Base-by-base conservation (phyloP, 2,329 filamentous ascomycete genomes). In the Emmonsiellopsis sp. region DNA sequence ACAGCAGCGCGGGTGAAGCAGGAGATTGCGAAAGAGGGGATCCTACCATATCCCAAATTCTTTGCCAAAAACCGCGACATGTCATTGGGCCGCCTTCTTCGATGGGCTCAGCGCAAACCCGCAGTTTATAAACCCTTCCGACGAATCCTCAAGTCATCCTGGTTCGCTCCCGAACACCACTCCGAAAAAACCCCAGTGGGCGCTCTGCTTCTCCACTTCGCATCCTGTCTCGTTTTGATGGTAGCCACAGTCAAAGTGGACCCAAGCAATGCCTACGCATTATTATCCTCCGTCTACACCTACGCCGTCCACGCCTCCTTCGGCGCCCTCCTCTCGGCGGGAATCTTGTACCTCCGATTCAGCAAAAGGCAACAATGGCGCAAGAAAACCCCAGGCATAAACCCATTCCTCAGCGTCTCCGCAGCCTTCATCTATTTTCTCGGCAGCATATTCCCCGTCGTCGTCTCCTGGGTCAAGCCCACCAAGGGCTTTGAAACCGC, bases 11-110 rank as follows among this genome's bases (percentile, higher is more conserved):
- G 77, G 55, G 74, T 82, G 14, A 81, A 82, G 61, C 79, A 82
- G 60, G 79, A 83, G 60, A 80, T 83, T 43, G 80, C 79, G 6
- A 81, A 82, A 59, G 76, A 81, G 61, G 79, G 78, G 0, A 73
- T 81, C 51, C 64, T 81, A 2, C 78, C 78, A 0, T 77, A 66
- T 51, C 71, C 76, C 3, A 69, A 71, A 37, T 76, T 79, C 63
- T 76, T 79, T 55, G 76, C 53, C 7, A 33, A 34, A 13, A 44
- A 54, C 31, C 31, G 42, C 5, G 47, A 54, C 31, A 33, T 54
- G 31, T 42, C 44, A 43, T 44, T 54, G 6, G 49, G 42, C 17
- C 42, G 49, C 6, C 17, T 48, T 34, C 31, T 48, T 27, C 33
- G 42, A 37, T 52, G 49, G 53, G 51, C 44, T 11, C 36, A 42